Base-by-base conservation (phyloP, 371 early-diverging fungal genomes). In the Mucor plumbeus region DNA sequence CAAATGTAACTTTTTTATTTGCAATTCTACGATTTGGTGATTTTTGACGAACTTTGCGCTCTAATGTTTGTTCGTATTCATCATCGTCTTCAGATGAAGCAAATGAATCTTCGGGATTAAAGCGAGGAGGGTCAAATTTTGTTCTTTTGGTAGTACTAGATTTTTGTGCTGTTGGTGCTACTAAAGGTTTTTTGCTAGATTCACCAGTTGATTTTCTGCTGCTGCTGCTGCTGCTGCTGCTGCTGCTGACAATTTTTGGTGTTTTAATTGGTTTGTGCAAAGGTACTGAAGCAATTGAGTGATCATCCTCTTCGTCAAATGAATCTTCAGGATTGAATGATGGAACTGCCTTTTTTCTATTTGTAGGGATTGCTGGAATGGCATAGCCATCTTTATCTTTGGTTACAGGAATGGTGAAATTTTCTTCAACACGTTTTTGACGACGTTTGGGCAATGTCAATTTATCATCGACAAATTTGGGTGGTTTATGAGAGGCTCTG, bases 21-120 rank as follows among this genome's bases (percentile, higher is more conserved):
- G 19, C 57, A 17, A 21, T 34, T 34, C 38, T n/a, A 5, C 17
- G 17, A 9, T 59, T 59, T 39, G 66, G 53, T 39, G 38, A 48
- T 62, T 50, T 26, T 39, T 21, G 31, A 15, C 14, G 17, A 1
- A 21, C 31, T 7, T 8, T 48, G 26, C 39, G 54, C n/a, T 39
- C 7, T 9, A 13, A 7, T 1, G 11, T 21, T 15, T 26, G 26
- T 26, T 39, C 31, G 33, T 58, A 26, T 7, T 50, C 56, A 2
- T 56, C 47, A 38, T 71, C 64, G 26, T 64, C 61, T 11, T 41
- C 68, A 10, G 57, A 56, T 14, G 61, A 50, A 34, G 65, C 69
- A 59, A 68, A 68, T n/a, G 68, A 61, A 36, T 68, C 68, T n/a
- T 67, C 67, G 10, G 61, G 44, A 9, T 61, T 67, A 17, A 67